These are phyloP conservation scores for Metroxylon sagu DNA, from an alignment of 176 grass and related monocot genomes.

Conservation along the genomic window DNA sequence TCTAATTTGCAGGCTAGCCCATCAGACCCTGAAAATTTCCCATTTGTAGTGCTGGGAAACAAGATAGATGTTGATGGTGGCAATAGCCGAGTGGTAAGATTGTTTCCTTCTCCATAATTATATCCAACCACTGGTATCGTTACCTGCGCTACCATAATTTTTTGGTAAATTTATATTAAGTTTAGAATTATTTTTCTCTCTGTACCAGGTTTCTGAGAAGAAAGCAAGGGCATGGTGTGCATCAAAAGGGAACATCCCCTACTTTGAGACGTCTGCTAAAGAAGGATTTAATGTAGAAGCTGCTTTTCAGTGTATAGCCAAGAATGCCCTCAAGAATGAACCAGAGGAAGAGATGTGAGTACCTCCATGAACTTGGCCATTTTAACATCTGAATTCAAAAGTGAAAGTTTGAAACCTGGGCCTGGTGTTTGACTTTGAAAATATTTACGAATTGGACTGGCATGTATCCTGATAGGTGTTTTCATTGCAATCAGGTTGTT, in stretches of 20 bases:
- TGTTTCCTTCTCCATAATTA: too few relatives aligned
- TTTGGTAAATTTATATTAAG: too few relatives aligned
- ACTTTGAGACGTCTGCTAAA: constrained; percentile 94
- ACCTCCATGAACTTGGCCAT: neutral
- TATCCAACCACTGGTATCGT: too few relatives aligned
- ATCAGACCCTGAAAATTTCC: constrained; percentile 5
- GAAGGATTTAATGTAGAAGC: constrained; percentile 94
- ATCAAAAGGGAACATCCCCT: constrained; percentile 80
- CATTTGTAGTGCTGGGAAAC: constrained; percentile 10
- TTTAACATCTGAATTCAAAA: too few relatives aligned
- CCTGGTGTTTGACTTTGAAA: too few relatives aligned
- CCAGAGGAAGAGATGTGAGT: constrained; percentile 88
- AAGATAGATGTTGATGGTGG: constrained; percentile 15
- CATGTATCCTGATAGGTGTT: too few relatives aligned
- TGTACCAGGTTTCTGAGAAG: constrained; percentile 12
- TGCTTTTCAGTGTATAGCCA: constrained; percentile 85
- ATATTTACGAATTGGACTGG: too few relatives aligned
- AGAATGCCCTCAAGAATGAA: constrained; percentile 96
- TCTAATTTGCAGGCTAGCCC: constrained; percentile 11
- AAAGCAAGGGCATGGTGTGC: constrained; percentile 71
- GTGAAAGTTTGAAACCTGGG: neutral
- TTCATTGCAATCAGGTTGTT: too few relatives aligned
- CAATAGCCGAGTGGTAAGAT: constrained; percentile 5
- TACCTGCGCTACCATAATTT: too few relatives aligned
- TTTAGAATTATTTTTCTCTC: neutral